Evolutionary conservation across 306 rosid genomes (phyloP), one percentile per base, ranked within the genome.

Genomic region (Cicer pinnatifidum): DNA sequence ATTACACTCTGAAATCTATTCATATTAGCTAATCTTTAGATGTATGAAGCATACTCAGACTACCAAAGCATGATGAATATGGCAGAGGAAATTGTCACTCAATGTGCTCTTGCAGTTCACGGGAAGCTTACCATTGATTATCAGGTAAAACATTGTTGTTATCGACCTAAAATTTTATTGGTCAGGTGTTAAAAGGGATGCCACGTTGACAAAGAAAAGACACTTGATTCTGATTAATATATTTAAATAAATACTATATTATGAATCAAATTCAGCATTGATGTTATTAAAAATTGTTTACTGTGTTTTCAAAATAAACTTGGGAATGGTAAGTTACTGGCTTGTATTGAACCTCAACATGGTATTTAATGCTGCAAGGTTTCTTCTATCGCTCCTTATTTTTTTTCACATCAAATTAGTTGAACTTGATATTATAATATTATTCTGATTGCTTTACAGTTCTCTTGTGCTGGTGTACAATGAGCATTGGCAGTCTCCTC

Each of bases 31-130:
- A 81, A 56, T 77, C 86, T 80, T 64, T 85, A 94, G 99, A 89
- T 94, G 82, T 94, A 94, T 52, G 99, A 91, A 87, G 99, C 99
- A 73, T 94, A 94, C 86, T 88, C 97, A 38, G 97, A 94, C 84
- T 94, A 94, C 82, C 91, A 87, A 85, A 94, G 99, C 88, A 94
- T 94, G 99, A 94, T 94, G 89, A 87, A 87, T 82, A 80, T 94
- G 90, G 87, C 91, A 11, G 99, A 94, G 86, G 95, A 91, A 84
- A 89, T 94, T 69, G 88, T 94, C 77, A 88, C 95, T 81, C 89
- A 78, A 53, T 94, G 98, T 85, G 92, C 97, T 17, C 89, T 89
- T 81, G 92, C 87, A 63, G 84, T 94, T 83, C 87, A 85, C 72
- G 96, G 97, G 85, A 87, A 86, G 77, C 99, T 94, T 80, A 83